Base-by-base conservation (phyloP, 75 land plant species). In the Pseudotsuga menziesii region DNA sequence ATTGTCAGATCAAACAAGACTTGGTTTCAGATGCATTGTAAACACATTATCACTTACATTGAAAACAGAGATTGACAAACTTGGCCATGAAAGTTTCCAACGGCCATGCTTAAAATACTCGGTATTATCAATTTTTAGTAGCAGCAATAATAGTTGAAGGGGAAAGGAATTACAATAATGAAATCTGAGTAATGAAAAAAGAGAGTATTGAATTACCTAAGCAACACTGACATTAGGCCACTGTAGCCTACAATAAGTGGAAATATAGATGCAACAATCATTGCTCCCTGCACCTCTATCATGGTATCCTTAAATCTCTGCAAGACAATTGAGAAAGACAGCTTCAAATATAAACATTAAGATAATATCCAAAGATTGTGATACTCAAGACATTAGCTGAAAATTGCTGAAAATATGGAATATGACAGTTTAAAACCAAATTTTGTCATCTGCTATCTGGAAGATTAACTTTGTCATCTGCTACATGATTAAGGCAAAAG, bases 241-340 rank as follows among this genome's bases (percentile, higher is more conserved):
- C 90, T 96, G 76, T 90, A 94, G 73, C 99, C 97, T 64, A 92
- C 58, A 22, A 96, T 41, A 19, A 83, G 58, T 69, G 94, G 97
- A 75, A 94, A 92, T 39, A 84, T 59, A 20, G 99, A 89, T 58
- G 89, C 88, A 80, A 94, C 79, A 62, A 96, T 94, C 19, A 94
- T 85, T 44, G 97, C 99, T 17, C 97, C 99, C 85, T 96, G 97
- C 78, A 96, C 62, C 79, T 96, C 97, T 72, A 89, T 87, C 99
- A 96, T 94, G 16, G 86, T 94, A 72, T 88, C 88, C 84, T 83
- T 90, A 78, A 94, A 96, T 80, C 84, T 96, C 99, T 96, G 88
- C 81, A 89, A 63, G 54, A 58, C 54, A 35, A 39, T 35, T 70
- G 4, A 39, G 4, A 39, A 3, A 3, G 41, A 39, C 41, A 39